Conservation (phyloP, 1,284 basidiomycete species). For the Ceraceosorus bombacis region DNA sequence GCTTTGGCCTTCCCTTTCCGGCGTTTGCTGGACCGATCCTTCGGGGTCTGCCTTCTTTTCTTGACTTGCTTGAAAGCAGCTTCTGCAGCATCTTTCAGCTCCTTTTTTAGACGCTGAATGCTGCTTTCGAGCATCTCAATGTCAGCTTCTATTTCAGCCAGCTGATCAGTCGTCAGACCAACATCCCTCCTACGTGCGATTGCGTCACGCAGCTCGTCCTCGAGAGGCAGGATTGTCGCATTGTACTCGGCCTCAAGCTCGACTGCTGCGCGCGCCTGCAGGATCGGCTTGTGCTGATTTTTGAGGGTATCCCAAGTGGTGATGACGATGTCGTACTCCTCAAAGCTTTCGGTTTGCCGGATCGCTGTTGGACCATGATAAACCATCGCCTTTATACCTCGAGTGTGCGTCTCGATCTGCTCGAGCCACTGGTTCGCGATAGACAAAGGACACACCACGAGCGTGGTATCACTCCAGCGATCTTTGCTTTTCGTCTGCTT, state of each 20-base stretch:
- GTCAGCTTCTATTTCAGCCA: not conserved
- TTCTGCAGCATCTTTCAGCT: conserved; percentile 1
- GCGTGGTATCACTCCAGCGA: conserved; percentile 9
- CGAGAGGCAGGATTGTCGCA: not conserved
- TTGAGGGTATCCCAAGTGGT: conserved; percentile 71
- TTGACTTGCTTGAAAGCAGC: not conserved
- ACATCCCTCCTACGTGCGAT: not conserved
- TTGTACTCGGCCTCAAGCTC: not conserved
- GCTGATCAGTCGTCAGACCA: not conserved
- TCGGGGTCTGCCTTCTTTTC: not conserved
- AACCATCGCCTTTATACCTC: conserved; percentile 59
- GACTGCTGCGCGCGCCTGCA: not conserved
- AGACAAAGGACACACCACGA: conserved; percentile 73
- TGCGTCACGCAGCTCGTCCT: not conserved
- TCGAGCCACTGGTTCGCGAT: conserved; percentile 85
- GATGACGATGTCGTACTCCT: conserved; percentile 70
- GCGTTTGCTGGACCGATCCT: not conserved
- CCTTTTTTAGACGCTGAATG: not conserved
- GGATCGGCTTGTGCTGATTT: not conserved
- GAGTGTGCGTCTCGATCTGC: conserved; percentile 53
- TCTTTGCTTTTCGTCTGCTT: not conserved
- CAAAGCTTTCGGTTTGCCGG: conserved; percentile 11
- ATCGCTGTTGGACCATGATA: conserved; percentile 54
- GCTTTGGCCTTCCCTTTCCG: conserved; percentile 41
- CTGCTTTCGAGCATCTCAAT: not conserved